phyloP scores from a whole-genome alignment of 768 basidiomycete genomes.

The Austroboletus festivus region DNA sequence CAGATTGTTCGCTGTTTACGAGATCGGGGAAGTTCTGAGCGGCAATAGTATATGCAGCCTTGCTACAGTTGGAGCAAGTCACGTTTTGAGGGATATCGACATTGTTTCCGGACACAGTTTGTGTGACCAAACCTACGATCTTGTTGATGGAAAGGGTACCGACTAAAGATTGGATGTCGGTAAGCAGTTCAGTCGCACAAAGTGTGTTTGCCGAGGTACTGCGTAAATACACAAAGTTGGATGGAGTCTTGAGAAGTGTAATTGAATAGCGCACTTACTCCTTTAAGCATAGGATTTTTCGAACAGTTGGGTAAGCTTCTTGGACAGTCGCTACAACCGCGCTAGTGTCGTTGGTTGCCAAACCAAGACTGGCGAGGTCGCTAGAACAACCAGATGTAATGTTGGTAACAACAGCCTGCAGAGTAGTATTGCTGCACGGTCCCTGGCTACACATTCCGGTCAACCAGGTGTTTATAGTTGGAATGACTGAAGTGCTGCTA shows the following conservation, averaged over 20 bases:
- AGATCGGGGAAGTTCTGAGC: conserved; percentile 36
- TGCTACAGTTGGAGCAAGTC: conserved; percentile 52
- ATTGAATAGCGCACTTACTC: conserved; percentile 46
- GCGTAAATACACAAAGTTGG: conserved; percentile 4
- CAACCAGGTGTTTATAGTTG: conserved; percentile 59
- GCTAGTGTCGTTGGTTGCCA: conserved; percentile 13
- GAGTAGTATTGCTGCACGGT: conserved; percentile 57
- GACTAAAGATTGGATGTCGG: conserved; percentile 42
- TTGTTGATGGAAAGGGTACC: conserved; percentile 21
- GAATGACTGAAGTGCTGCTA: conserved; percentile 32
- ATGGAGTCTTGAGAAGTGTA: no score
- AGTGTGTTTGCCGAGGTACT: conserved; percentile 40
- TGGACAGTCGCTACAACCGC: conserved; percentile 42
- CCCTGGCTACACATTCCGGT: conserved; percentile 48
- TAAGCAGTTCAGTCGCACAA: conserved; percentile 59
- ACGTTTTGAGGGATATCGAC: conserved; percentile 34
- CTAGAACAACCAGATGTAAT: conserved; percentile 49
- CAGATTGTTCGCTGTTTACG: conserved; percentile 24
- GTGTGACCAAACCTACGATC: conserved; percentile 11
- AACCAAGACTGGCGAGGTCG: conserved; percentile 34
- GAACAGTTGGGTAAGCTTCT: conserved; percentile 51
- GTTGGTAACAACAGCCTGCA: conserved; percentile 52
- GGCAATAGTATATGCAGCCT: conserved; percentile 48
- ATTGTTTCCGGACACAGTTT: conserved; percentile 4
- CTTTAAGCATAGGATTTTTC: conserved; percentile 58